Base-by-base conservation (phyloP, 148 eudicot species). In the Cornus florida region DNA sequence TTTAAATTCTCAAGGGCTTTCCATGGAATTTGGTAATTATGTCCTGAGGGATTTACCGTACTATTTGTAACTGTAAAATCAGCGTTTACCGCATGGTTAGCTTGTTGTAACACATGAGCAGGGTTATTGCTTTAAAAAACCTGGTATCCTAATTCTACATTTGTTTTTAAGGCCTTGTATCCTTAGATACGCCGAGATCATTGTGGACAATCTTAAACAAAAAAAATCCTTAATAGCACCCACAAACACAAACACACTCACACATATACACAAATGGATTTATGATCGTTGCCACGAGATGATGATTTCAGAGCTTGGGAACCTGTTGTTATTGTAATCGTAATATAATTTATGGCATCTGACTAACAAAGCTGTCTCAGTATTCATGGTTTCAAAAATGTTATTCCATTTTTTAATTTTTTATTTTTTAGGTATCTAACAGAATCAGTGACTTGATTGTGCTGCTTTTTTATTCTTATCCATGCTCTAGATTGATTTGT, bases 1-100 rank as follows among this genome's bases (percentile, higher is more conserved):
- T 81, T 77, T 71, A 65, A 31, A 46, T 19, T 56, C 33, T 22
- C 23, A 28, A 76, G 78, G 56, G 32, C 17, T 53, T 62, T 64
- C 38, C 39, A 33, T 38, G 71, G 60, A 65, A 41, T 65, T 17
- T 76, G 71, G 31, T 20, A 43, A 46, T 12, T 50, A 0, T 46
- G 62, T 13, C 62, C 38, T 50, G 60, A 24, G 62, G 53, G 28
- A 48, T 50, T 32, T 50, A 13, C 62, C 6, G 28, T 72, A 33
- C n/a, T 7, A 43, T 1, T 43, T 19, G 2, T 28, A 3, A 31
- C 35, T 62, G 10, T 6, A 17, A 6, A 62, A 20, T 13, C 11
- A 17, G 5, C 23, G 12, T 3, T 11, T 16, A 73, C 31, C 14
- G 41, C 22, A 50, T 50, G 53, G 13, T 73, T 53, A 53, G 2